Evolutionary conservation across 768 basidiomycete genomes (phyloP), one percentile per base, ranked within the genome.

Genomic region (Lepiota venenata): DNA sequence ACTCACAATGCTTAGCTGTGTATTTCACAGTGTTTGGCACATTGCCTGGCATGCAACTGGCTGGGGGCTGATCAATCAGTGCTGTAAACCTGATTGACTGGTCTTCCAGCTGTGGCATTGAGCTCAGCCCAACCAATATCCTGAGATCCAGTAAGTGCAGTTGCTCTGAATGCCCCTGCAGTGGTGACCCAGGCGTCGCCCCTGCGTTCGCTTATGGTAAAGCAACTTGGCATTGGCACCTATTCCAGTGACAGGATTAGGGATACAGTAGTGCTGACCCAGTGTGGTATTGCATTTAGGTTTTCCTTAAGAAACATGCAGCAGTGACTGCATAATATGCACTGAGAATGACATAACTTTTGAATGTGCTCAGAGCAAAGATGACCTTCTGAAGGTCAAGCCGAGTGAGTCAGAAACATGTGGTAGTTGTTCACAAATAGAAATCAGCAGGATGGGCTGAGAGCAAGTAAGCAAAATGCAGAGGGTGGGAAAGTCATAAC

Each of bases 81-180:
- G 45, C 84, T 68, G 67, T 74, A 84, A 0, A 82, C 69, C 52
- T 71, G 61, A 35, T 63, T 71, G 0, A 81, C 80, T 11, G 82
- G 68, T 7, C 67, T 60, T 5, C 82, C 83, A 22, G 72, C 32
- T 14, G 79, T 62, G 27, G 57, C 64, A 10, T 64, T 69, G 16
- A 85, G 65, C 58, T 72, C 65, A 8, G 83, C 65, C 77, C 79
- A 82, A 52, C 81, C 78, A 35, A 85, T 69, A 57, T 83, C 74
- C n/a, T 61, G 57, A 3, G 56, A 56, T 11, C 69, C 64, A 6
- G 66, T 65, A 2, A 76, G 74, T 1, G 76, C 69, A 20, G 70
- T 58, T 1, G 77, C 56, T 42, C 69, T 67, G 1, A 66, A 74
- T 18, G 64, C 63, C 53, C 70, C 75, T 7, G 69, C 68, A 20